Evolutionary conservation across 768 basidiomycete species (phyloP), one percentile per base, ranked within the genome.

Genomic region (Kwoniella sp.): DNA sequence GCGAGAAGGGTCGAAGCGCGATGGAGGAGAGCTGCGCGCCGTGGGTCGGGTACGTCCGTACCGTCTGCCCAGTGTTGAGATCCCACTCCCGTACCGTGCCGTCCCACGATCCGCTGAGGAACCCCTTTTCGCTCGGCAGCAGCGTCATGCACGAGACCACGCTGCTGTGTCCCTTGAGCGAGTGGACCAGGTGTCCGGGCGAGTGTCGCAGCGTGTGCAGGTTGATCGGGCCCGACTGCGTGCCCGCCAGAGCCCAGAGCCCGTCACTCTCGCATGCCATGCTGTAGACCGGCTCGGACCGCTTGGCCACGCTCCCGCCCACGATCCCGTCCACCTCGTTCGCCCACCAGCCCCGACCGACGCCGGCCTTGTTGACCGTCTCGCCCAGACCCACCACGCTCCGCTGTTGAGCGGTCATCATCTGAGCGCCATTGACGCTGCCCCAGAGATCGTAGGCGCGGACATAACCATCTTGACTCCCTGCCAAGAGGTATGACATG

Each of bases 61-160:
- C 80, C 33, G 77, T 77, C 56, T 87, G 80, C 6, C 95, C 93
- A 0, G 86, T 92, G 68, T 99, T 88, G 31, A 99, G 80, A 75
- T 98, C 93, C 93, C 95, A 98, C 83, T 96, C 88, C 93, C 98
- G 63, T 5, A 88, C 85, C 60, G 87, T 83, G 10, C 89, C 88
- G 69, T 98, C 95, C 92, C 93, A 96, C 17, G 89, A 85, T 5
- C 88, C 91, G 68, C 89, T 92, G 63, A 90, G 84, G 59, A 91
- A 82, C 0, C 84, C 82, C 60, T 86, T 86, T 73, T 96, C 89
- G 53, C 87, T 84, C 57, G 86, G 81, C 55, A 84, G 80, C 60
- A 99, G 77, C 1, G 84, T 79, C 49, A 99, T 77, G n/a, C 84
- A 84, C 37, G 92, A 93, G 15, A 99, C 83, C 22, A 88, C 85